These are phyloP conservation scores for Ciborinia camelliae DNA, from an alignment of 2,329 filamentous ascomycete species.

Conservation along the genomic window DNA sequence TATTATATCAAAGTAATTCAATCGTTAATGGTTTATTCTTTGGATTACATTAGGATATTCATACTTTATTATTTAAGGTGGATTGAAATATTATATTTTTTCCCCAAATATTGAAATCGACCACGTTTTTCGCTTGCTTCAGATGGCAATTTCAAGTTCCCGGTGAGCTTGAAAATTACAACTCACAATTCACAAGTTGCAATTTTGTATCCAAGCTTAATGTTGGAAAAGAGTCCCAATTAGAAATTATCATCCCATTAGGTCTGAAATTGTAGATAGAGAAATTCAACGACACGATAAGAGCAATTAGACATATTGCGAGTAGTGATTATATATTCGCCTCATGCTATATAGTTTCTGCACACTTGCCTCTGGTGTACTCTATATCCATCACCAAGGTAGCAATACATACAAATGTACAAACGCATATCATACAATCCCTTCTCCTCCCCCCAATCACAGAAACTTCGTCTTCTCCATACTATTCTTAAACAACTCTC, in stretches of 20 bases:
- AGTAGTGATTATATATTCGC: background rate
- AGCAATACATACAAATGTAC: background rate
- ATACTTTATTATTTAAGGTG: no score
- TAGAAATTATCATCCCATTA: no score
- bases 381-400: background rate
- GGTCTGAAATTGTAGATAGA: background rate
- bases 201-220: no score
- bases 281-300: background rate
- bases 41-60: no score
- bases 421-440: background rate
- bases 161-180: slow-evolving; percentile 1
- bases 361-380: background rate
- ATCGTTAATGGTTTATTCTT: no score
- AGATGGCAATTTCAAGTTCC: background rate
- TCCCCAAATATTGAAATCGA: no score
- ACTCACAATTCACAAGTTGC: no score
- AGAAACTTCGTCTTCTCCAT: slow-evolving; percentile 34
- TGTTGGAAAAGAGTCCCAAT: no score
- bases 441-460: background rate
- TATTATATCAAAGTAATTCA: no score
- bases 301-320: background rate
- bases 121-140: no score
- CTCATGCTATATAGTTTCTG: background rate
- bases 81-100: no score
- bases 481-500: slow-evolving; percentile 66